Conservation (phyloP, 73 alveolate species). For the Paramecium sonneborni region DNA sequence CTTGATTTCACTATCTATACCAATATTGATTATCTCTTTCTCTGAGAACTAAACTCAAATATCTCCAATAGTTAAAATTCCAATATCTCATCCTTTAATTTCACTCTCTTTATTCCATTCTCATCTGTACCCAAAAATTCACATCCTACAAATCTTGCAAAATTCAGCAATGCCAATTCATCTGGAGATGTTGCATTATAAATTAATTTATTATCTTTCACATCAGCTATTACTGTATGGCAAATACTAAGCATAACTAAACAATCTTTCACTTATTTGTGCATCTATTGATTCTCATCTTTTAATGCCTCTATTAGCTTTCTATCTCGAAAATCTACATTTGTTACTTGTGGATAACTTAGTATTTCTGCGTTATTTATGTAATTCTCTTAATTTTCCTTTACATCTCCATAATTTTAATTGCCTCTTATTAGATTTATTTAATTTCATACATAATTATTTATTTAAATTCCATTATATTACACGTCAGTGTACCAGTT, state of each 20-base stretch:
- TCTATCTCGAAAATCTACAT: slow-evolving; percentile 69
- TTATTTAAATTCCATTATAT: slow-evolving; percentile 76
- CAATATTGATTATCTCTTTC: slow-evolving; percentile 90
- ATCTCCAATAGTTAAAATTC: slow-evolving; percentile 78
- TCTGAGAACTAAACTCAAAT: slow-evolving; percentile 82
- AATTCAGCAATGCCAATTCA: slow-evolving; percentile 85
- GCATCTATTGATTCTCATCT: background rate
- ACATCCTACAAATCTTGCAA: slow-evolving; percentile 82
- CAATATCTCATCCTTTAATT: slow-evolving; percentile 63
- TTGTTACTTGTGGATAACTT: slow-evolving; percentile 33
- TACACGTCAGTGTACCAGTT: slow-evolving; percentile 84
- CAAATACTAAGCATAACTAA: slow-evolving; percentile 71
- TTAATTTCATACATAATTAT: slow-evolving; percentile 29
- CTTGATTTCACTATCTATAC: slow-evolving; percentile 73
- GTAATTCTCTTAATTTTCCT: background rate
- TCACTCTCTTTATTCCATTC: slow-evolving; percentile 55
- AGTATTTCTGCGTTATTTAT: slow-evolving; percentile 22
- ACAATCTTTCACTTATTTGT: slow-evolving; percentile 17
- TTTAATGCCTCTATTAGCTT: slow-evolving; percentile 19
- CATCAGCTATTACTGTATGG: slow-evolving; percentile 76
- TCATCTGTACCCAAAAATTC: slow-evolving; percentile 70
- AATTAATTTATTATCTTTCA: slow-evolving; percentile 70
- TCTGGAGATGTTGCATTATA: slow-evolving; percentile 90
- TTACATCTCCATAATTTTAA: slow-evolving; percentile 15
- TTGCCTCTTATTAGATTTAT: slow-evolving; percentile 15